These are phyloP conservation scores for Nicotiana tabacum DNA, from an alignment of 257 asterid genomes.

Conservation along the genomic window DNA sequence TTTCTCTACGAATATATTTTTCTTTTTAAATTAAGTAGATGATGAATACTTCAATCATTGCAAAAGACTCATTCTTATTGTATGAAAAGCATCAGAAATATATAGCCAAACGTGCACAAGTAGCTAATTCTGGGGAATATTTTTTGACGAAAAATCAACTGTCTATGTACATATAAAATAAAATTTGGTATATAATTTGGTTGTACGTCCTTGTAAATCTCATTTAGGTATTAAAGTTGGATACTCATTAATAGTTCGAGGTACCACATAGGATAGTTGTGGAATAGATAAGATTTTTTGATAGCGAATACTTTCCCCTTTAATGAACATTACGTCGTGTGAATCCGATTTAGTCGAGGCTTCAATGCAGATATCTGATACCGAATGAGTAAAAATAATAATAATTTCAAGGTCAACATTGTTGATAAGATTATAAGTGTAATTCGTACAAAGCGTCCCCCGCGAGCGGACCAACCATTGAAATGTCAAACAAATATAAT, in stretches of 20 bases:
- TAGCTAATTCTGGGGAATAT: not conserved
- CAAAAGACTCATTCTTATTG: not conserved
- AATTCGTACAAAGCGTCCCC: not conserved
- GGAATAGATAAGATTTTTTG: too few relatives aligned
- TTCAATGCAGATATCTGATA: too few relatives aligned
- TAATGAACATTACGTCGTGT: too few relatives aligned
- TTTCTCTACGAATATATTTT: too few relatives aligned
- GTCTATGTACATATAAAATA: not conserved
- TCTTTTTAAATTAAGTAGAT: not conserved
- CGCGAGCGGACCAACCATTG: not conserved
- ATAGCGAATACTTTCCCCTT: too few relatives aligned
- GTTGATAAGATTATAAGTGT: not conserved
- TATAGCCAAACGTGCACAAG: too few relatives aligned
- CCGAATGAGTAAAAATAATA: too few relatives aligned
- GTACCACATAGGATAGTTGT: too few relatives aligned
- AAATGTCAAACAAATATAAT: not conserved
- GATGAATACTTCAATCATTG: not conserved
- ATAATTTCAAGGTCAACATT: not conserved
- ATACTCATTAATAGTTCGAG: not conserved
- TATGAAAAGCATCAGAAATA: not conserved
- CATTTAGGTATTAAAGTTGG: not conserved
- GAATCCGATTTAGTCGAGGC: too few relatives aligned
- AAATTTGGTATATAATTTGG: not conserved
- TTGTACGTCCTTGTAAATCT: not conserved
- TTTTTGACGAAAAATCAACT: not conserved